phyloP scores from a whole-genome alignment of 441 rosid species.

The Adansonia madagascariensis region DNA sequence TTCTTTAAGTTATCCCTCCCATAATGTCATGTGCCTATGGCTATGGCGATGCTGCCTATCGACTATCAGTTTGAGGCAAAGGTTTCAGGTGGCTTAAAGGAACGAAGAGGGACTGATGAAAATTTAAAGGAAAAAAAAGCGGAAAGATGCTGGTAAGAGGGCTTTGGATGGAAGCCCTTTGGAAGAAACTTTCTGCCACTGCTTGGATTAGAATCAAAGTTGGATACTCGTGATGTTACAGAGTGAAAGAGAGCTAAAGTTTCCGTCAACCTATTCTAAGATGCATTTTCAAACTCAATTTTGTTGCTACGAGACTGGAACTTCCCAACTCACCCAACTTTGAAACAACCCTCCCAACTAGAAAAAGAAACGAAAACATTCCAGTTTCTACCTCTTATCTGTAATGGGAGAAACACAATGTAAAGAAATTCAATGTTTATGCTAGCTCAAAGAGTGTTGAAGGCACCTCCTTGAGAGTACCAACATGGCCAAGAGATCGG shows the following conservation, averaged over 20 bases:
- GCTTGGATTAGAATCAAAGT: slow-evolving; percentile 90
- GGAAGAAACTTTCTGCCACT: slow-evolving; percentile 42
- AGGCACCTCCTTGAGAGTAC: slow-evolving; percentile 31
- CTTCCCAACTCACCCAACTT: slow-evolving; percentile 75
- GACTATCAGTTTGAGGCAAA: slow-evolving; percentile 11
- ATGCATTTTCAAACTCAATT: slow-evolving; percentile 34
- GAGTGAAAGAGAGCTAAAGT: slow-evolving; percentile 52
- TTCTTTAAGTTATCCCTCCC: neutral
- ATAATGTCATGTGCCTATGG: neutral
- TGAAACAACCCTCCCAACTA: slow-evolving; percentile 72
- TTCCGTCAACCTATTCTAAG: slow-evolving; percentile 56
- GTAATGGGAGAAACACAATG: slow-evolving; percentile 19
- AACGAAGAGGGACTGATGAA: neutral
- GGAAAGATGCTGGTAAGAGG: slow-evolving; percentile 19
- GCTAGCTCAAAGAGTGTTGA: slow-evolving; percentile 11
- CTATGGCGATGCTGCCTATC: neutral
- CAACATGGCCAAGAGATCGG: slow-evolving; percentile 78
- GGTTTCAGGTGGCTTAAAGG: neutral
- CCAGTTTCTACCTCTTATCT: slow-evolving; percentile 13
- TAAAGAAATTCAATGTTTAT: slow-evolving; percentile 19
- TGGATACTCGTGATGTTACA: slow-evolving; percentile 29
- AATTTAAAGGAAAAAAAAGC: too few species aligned
- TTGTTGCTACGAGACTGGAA: slow-evolving; percentile 36
- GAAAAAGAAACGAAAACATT: slow-evolving; percentile 34
- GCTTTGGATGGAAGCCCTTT: slow-evolving; percentile 55